phyloP scores from a whole-genome alignment of 108 stramenopile species.

The Licmophora abbreviata region DNA sequence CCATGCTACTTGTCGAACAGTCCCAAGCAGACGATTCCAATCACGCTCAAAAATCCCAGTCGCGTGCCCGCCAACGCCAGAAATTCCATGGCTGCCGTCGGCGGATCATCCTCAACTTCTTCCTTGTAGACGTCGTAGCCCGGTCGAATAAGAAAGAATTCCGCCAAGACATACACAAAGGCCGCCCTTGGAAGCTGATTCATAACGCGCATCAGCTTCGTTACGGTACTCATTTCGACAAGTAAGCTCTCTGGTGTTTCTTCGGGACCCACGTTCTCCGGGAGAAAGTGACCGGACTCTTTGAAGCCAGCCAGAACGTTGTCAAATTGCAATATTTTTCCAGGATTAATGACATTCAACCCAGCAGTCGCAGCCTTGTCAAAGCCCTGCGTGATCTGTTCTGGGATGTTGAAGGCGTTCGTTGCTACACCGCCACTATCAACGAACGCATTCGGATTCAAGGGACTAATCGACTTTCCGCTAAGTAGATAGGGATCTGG shows the following conservation, averaged over 20 bases:
- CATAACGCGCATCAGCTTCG: constrained; percentile 18
- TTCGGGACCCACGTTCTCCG: background rate
- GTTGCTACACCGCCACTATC: constrained; percentile 7
- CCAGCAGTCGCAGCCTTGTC: constrained; percentile 11
- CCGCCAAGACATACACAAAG: constrained; percentile 29
- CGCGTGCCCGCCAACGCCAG: constrained; percentile 14
- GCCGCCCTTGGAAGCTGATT: constrained; percentile 25
- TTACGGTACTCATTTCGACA: constrained; percentile 18
- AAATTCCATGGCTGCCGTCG: constrained; percentile 16
- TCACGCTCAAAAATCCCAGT: constrained; percentile 17
- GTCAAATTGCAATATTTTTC: background rate
- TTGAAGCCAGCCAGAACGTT: constrained; percentile 23
- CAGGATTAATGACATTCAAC: constrained; percentile 13
- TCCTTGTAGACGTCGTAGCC: constrained; percentile 36
- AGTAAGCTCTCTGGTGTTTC: constrained; percentile 12
- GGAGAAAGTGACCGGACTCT: background rate
- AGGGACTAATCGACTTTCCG: constrained; percentile 26
- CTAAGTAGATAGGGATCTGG: constrained; percentile 28
- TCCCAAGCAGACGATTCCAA: no score
- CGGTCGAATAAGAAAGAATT: constrained; percentile 40
- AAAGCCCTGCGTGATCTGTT: background rate
- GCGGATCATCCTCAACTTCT: constrained; percentile 36
- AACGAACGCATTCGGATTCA: constrained; percentile 8
- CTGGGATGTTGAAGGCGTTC: constrained; percentile 8
- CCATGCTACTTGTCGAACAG: no score